These are phyloP conservation scores for Diphasiastrum complanatum DNA, from an alignment of 83 land plant genomes.

Conservation along the genomic window DNA sequence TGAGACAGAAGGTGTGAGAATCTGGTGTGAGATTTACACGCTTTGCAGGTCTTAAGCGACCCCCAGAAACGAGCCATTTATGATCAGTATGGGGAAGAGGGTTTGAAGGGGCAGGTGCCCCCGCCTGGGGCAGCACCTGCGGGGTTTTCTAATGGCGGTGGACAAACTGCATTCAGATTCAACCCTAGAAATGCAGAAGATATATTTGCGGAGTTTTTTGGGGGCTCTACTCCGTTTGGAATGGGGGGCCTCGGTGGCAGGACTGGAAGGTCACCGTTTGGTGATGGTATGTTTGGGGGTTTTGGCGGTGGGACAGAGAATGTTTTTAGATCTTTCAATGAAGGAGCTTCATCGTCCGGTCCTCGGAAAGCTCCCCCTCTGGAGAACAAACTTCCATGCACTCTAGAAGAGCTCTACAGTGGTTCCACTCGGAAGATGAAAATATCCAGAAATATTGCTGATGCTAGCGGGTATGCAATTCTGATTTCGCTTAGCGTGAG, in stretches of 20 bases:
- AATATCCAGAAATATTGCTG: conserved; percentile 6
- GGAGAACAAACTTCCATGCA: conserved; percentile 9
- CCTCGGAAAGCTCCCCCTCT: conserved; percentile 11
- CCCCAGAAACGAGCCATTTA: conserved; percentile 3
- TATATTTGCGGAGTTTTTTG: conserved; percentile 18
- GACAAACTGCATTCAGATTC: conserved; percentile 9
- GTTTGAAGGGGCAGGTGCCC: background rate
- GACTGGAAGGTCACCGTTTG: background rate
- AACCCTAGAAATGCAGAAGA: conserved; percentile 15
- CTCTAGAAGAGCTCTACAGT: conserved; percentile 22
- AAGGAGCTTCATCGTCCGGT: conserved; percentile 6
- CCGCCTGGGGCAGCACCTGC: background rate
- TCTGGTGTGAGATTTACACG: background rate
- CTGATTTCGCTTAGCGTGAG: background rate
- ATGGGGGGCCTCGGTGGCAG: conserved; percentile 2
- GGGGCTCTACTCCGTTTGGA: conserved; percentile 12
- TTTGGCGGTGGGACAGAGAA: conserved; percentile 18
- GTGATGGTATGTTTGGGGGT: conserved; percentile 11
- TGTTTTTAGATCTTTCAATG: conserved; percentile 14
- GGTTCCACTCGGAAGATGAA: conserved; percentile 22
- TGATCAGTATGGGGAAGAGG: conserved; percentile 6
- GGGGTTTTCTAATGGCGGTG: conserved; percentile 1
- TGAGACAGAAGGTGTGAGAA: conserved; percentile 3
- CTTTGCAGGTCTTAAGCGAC: conserved; percentile 13
- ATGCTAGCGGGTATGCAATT: conserved; percentile 10